Evolutionary conservation across 495 filamentous ascomycete genomes (phyloP).

Genomic region (Lophiostoma macrostomum): DNA sequence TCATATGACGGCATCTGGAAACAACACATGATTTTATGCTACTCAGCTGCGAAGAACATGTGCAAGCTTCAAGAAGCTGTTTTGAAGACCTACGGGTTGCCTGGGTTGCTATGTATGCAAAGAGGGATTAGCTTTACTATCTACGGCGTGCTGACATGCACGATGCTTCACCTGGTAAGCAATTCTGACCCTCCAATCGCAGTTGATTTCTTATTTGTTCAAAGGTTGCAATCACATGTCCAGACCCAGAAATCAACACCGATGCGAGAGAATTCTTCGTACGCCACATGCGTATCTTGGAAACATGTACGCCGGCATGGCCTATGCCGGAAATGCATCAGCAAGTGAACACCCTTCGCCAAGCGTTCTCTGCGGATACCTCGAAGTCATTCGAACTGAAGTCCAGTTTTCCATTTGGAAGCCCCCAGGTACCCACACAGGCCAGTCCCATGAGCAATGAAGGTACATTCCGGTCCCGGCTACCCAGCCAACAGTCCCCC

Average conservation of each 20-base stretch:
- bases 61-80: slow-evolving; percentile 91
- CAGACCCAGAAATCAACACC: slow-evolving; percentile 80
- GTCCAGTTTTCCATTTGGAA: slow-evolving; percentile 82
- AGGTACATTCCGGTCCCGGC: slow-evolving; percentile 27
- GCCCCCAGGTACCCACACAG: slow-evolving; percentile 55
- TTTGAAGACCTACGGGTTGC: slow-evolving; percentile 69
- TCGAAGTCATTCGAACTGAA: slow-evolving; percentile 86
- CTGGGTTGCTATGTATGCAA: slow-evolving; percentile 87
- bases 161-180: slow-evolving; percentile 92
- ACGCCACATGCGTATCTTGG: slow-evolving; percentile 91
- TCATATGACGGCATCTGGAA: slow-evolving; percentile 82
- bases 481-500: slow-evolving; percentile 35
- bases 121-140: slow-evolving; percentile 94
- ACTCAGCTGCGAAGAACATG: slow-evolving; percentile 80
- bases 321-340: slow-evolving; percentile 89
- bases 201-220: too few species aligned
- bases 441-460: slow-evolving; percentile 39
- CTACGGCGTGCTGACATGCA: slow-evolving; percentile 87
- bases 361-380: slow-evolving; percentile 88
- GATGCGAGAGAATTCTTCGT: slow-evolving; percentile 90
- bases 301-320: slow-evolving; percentile 79
- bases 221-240: slow-evolving; percentile 94
- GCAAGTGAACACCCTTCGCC: slow-evolving; percentile 83
- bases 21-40: slow-evolving; percentile 80
- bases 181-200: too few species aligned